phyloP scores from a whole-genome alignment of 495 filamentous ascomycete species.

The Xylaria palmicola region DNA sequence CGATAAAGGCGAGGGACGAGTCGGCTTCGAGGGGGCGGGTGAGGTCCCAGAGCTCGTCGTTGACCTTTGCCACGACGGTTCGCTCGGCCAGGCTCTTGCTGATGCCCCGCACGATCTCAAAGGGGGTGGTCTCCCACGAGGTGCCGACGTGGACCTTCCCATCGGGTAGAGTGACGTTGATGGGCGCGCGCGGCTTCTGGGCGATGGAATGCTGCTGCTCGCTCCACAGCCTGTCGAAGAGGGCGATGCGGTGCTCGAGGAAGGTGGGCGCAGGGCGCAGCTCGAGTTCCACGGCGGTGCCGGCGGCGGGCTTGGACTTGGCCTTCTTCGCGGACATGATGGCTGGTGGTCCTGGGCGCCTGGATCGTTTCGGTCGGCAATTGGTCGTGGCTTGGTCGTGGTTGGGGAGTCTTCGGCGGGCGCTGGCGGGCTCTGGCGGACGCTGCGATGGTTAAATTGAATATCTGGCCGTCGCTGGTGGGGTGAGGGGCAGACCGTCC shows the following conservation, averaged over 20 bases:
- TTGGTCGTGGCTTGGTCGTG: background rate
- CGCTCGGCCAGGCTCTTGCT: slow-evolving; percentile 70
- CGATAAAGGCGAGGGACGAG: slow-evolving; percentile 75
- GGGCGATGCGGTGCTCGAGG: slow-evolving; percentile 73
- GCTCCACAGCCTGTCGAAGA: slow-evolving; percentile 87
- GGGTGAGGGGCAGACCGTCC: slow-evolving; percentile 1
- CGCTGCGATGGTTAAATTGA: background rate
- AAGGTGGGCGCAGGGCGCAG: slow-evolving; percentile 71
- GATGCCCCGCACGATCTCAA: slow-evolving; percentile 62
- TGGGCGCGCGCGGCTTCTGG: slow-evolving; percentile 62
- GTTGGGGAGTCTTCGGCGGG: background rate
- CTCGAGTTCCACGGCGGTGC: slow-evolving; percentile 48
- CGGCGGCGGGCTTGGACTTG: slow-evolving; percentile 39
- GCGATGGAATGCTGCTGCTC: slow-evolving; percentile 72
- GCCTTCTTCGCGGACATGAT: slow-evolving; percentile 40
- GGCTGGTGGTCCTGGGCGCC: background rate
- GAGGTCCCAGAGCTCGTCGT: slow-evolving; percentile 83
- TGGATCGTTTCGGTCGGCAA: background rate
- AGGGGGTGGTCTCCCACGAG: slow-evolving; percentile 71
- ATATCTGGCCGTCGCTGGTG: background rate
- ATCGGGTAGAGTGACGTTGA: slow-evolving; percentile 64
- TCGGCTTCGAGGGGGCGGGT: slow-evolving; percentile 81
- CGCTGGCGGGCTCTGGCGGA: background rate
- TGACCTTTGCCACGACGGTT: slow-evolving; percentile 78
- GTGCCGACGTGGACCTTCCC: slow-evolving; percentile 61